Conservation (phyloP, 2,329 filamentous ascomycete species). For the Fusarium nelsonii region DNA sequence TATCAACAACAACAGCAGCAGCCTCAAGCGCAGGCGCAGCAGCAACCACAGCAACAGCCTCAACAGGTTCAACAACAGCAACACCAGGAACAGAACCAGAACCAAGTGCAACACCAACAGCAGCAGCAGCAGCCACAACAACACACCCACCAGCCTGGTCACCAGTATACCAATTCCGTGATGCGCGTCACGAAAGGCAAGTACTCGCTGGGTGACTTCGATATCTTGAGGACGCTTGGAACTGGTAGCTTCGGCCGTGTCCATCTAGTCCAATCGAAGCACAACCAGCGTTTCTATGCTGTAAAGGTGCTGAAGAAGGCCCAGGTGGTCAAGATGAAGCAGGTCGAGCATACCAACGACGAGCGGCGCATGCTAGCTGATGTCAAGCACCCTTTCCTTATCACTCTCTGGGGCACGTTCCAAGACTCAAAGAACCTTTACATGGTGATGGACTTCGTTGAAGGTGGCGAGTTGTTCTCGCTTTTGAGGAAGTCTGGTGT, state of each 20-base stretch:
- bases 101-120: conserved; percentile 39
- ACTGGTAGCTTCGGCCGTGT: conserved; percentile 98
- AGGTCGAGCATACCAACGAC: conserved; percentile 99
- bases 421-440: conserved; percentile 96
- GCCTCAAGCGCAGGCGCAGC: conserved; percentile 45
- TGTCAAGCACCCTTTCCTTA: conserved; percentile 97
- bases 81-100: conserved; percentile 20
- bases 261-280: conserved; percentile 95
- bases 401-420: conserved; percentile 98
- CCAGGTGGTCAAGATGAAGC: conserved; percentile 99
- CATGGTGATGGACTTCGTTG: conserved; percentile 99
- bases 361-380: conserved; percentile 95
- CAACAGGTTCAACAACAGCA: conserved; percentile 39
- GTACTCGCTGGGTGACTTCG: conserved; percentile 93
- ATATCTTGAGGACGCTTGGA: conserved; percentile 89
- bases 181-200: conserved; percentile 90
- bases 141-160: conserved; percentile 50
- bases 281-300: conserved; percentile 98
- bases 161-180: conserved; percentile 54
- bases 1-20: conserved; percentile 46
- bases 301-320: conserved; percentile 99
- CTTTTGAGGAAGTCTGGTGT: conserved; percentile 92
- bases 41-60: conserved; percentile 44
- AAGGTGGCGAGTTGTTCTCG: conserved; percentile 97
- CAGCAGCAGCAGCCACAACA: conserved; percentile 48